Percentiles rank a stretch among this genome's conserved stretches.
phyloP scores from a whole-genome alignment of 2,329 filamentous ascomycete genomes.

The Furcasterigmium sp. region DNA sequence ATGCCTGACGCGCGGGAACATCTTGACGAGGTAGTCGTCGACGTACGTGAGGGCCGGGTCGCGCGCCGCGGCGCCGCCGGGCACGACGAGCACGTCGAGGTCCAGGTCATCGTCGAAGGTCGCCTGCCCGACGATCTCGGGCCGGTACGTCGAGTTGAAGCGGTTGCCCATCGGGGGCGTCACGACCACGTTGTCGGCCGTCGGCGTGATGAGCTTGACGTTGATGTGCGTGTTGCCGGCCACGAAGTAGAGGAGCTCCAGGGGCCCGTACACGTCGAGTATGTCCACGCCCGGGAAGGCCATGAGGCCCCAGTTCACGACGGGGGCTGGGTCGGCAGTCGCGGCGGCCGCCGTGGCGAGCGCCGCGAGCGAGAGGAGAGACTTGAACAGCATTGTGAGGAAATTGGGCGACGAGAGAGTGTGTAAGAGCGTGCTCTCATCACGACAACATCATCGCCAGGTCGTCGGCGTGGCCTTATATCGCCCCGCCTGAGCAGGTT shows the following conservation, averaged over 20 bases:
- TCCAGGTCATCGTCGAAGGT: slow-evolving; percentile 48
- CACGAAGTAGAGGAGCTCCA: slow-evolving; percentile 14
- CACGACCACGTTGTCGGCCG: slow-evolving; percentile 33
- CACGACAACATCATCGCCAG: no score
- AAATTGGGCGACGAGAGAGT: no score
- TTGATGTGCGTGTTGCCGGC: slow-evolving; percentile 20
- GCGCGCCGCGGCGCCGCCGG: slow-evolving; percentile 52
- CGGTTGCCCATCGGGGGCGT: slow-evolving; percentile 18
- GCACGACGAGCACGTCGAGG: slow-evolving; percentile 60
- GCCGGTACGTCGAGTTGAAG: slow-evolving; percentile 28
- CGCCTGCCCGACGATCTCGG: slow-evolving; percentile 31
- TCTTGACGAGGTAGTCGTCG: slow-evolving; percentile 31
- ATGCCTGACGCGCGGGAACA: slow-evolving; percentile 43
- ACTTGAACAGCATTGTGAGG: background rate
- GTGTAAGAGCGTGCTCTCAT: no score
- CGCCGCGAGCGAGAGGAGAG: background rate
- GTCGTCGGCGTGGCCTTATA: no score
- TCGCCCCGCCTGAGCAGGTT: no score
- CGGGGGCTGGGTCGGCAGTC: background rate
- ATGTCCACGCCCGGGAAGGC: slow-evolving; percentile 13
- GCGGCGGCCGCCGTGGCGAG: background rate
- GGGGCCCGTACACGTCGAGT: slow-evolving; percentile 14
- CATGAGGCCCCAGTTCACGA: slow-evolving; percentile 12
- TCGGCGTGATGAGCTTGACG: slow-evolving; percentile 33
- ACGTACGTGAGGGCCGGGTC: slow-evolving; percentile 24